Percentiles rank a stretch among this genome's conserved stretches.
phyloP scores from a whole-genome alignment of 768 basidiomycete genomes.

The Macrolepiota fuliginosa region DNA sequence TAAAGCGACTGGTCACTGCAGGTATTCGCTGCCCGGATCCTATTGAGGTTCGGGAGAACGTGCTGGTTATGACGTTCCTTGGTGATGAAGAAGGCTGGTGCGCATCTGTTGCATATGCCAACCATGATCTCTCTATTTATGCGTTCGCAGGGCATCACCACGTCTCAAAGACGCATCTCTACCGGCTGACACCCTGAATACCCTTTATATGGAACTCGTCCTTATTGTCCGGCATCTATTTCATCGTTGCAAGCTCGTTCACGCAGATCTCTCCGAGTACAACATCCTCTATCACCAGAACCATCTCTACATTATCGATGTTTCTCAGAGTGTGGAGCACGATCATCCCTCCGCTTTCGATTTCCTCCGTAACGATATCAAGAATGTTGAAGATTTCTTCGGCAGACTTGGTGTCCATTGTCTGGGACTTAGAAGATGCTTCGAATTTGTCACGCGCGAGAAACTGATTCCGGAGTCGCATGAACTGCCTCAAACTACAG shows the following conservation, averaged over 20 bases:
- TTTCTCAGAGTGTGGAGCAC: conserved; percentile 97
- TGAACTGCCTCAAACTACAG: conserved; percentile 11
- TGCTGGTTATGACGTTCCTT: conserved; percentile 93
- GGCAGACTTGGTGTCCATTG: conserved; percentile 67
- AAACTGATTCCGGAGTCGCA: conserved; percentile 22
- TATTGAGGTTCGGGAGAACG: conserved; percentile 92
- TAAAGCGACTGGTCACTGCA: conserved; percentile 79
- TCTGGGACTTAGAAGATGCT: conserved; percentile 78
- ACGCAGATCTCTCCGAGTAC: conserved; percentile 98
- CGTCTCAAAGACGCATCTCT: conserved; percentile 85
- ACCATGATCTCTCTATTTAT: background rate
- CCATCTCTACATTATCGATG: conserved; percentile 93
- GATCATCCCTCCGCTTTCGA: conserved; percentile 97
- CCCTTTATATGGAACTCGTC: conserved; percentile 78
- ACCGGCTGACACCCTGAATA: conserved; percentile 42
- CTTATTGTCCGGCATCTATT: conserved; percentile 82
- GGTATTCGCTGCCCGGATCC: conserved; percentile 88
- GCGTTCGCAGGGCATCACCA: conserved; percentile 73
- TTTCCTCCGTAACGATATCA: conserved; percentile 89
- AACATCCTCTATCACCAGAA: conserved; percentile 86
- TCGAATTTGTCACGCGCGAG: conserved; percentile 83
- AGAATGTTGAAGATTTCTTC: conserved; percentile 94
- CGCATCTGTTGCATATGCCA: conserved; percentile 20
- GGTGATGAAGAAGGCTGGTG: conserved; percentile 83
- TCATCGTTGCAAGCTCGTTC: conserved; percentile 89